Percentiles rank a stretch among this genome's conserved stretches.
phyloP scores from a whole-genome alignment of 2,329 filamentous ascomycete species.

The Cryphonectria nitschkei region DNA sequence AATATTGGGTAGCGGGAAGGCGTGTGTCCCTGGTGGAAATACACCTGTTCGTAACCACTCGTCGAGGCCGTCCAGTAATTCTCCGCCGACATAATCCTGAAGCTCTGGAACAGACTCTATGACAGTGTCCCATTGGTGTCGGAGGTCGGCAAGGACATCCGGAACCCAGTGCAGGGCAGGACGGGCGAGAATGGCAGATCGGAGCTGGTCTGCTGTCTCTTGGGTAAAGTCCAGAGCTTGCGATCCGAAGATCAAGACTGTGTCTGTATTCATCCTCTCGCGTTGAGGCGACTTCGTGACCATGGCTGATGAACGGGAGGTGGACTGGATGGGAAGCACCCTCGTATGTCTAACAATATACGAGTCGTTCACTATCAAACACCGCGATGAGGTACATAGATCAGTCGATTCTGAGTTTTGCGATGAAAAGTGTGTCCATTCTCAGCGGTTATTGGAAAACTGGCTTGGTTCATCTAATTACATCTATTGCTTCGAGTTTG shows the following conservation, averaged over 20 bases:
- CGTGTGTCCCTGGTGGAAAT: neutral
- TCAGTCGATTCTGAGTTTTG: neutral
- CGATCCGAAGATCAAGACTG: conserved; percentile 2
- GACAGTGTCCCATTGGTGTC: neutral
- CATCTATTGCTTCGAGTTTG: neutral
- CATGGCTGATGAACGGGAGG: neutral
- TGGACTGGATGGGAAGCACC: neutral
- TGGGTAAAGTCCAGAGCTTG: neutral
- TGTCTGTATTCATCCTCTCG: conserved; percentile 4
- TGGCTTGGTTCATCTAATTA: neutral
- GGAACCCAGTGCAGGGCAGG: neutral
- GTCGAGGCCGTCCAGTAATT: neutral
- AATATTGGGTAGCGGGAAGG: conserved; percentile 4
- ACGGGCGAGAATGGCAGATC: neutral
- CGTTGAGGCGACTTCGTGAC: conserved; percentile 3
- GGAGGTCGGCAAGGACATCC: neutral
- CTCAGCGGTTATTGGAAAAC: neutral
- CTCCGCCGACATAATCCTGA: neutral
- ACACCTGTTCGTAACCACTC: conserved; percentile 1
- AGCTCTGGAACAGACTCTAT: neutral
- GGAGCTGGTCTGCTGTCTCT: neutral
- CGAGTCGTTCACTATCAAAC: neutral
- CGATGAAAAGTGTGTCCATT: neutral
- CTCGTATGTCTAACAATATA: conserved; percentile 1
- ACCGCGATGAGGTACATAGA: neutral